These are phyloP conservation scores for Candida sithepensis DNA, from an alignment of 805 yeast species.

Conservation along the genomic window DNA sequence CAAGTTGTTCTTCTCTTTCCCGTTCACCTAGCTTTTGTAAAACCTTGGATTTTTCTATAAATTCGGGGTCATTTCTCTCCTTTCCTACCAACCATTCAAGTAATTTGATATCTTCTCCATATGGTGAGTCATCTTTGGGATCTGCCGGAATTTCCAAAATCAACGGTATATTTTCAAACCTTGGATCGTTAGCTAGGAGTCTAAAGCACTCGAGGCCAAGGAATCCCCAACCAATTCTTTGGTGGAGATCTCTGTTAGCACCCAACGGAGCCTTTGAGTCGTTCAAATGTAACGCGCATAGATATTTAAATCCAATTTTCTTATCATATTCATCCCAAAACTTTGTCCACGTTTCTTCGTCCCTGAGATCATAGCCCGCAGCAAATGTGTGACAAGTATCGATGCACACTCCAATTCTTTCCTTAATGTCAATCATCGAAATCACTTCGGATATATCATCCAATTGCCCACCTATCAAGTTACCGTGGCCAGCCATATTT, in stretches of 20 bases:
- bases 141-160: conserved; percentile 81
- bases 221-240: conserved; percentile 84
- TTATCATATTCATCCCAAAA: conserved; percentile 80
- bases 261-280: conserved; percentile 94
- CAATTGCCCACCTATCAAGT: conserved; percentile 76
- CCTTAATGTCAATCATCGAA: conserved; percentile 71
- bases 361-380: conserved; percentile 88
- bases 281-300: conserved; percentile 81
- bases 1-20: conserved; percentile 66
- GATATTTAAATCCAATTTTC: conserved; percentile 67
- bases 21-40: conserved; percentile 59
- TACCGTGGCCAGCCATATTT: conserved; percentile 98
- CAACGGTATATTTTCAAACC: conserved; percentile 67
- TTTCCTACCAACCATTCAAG: conserved; percentile 77
- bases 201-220: conserved; percentile 84
- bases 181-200: conserved; percentile 63
- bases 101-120: conserved; percentile 79
- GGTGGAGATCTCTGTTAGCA: conserved; percentile 89
- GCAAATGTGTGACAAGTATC: conserved; percentile 97
- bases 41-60: conserved; percentile 41
- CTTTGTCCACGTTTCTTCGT: conserved; percentile 48
- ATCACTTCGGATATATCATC: conserved; percentile 77
- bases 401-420: conserved; percentile 89
- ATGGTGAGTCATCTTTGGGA: conserved; percentile 54
- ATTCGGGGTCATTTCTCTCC: conserved; percentile 50